These are phyloP conservation scores for Theobroma grandiflorum DNA, from an alignment of 441 rosid species.

Conservation along the genomic window DNA sequence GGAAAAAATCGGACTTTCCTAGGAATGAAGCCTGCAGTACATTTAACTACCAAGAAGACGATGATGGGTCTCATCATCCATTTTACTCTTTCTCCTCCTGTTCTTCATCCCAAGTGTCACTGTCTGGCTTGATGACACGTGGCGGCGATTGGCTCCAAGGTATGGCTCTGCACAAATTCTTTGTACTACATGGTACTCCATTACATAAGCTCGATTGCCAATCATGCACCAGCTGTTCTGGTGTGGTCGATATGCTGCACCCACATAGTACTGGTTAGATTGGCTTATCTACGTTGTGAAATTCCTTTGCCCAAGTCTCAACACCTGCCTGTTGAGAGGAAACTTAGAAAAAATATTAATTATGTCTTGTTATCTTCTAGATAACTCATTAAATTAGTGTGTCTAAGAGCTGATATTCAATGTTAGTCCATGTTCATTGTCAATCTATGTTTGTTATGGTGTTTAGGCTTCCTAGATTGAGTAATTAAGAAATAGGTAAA, in stretches of 20 bases:
- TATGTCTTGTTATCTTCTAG: background rate
- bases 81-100: constrained; percentile 59
- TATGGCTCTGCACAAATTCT: constrained; percentile 27
- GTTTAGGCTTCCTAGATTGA: constrained; percentile 3
- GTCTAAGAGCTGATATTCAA: background rate
- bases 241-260: background rate
- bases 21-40: constrained; percentile 33
- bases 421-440: background rate
- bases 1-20: constrained; percentile 42
- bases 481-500: background rate
- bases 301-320: background rate
- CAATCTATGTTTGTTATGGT: background rate
- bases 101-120: constrained; percentile 68
- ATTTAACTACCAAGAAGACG: constrained; percentile 53
- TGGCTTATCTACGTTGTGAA: background rate
- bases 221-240: background rate
- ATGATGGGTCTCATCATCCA: constrained; percentile 39
- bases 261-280: background rate
- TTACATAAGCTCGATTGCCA: background rate
- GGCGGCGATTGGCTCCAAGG: constrained; percentile 61
- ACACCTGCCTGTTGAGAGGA: background rate
- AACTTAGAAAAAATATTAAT: background rate
- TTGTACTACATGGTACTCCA: background rate
- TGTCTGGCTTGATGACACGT: constrained; percentile 47
- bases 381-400: background rate